Base-by-base conservation (phyloP, 352 stramenopile species). In the Pseudoperonospora humuli region DNA sequence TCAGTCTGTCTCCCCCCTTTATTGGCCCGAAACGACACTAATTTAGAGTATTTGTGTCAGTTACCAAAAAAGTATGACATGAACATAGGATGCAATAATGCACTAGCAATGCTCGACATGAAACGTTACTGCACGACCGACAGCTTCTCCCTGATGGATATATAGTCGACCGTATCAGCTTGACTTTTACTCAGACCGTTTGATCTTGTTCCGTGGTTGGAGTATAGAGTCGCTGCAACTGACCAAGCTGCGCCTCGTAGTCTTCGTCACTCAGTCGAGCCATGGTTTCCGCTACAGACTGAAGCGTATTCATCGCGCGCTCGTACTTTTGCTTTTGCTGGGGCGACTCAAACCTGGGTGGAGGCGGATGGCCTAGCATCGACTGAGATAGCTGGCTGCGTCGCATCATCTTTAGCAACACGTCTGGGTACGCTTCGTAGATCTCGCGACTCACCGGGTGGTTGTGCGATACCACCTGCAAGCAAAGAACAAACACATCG, bases 381-480 rank as follows among this genome's bases (percentile, higher is more conserved):
- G 67, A 67, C 32, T 75, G 61, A 15, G 63, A 69, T 34, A 90
- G 51, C 33, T 90, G 77, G 34, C 73, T 90, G 44, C 75, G 75
- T 15, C 77, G 74, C 77, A 90, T 90, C 32, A 75, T 86, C 70
- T 87, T 87, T 14, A 87, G 62, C 42, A 90, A 42, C 51, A 90
- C 75, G 41, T 90, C 78, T 51, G 78, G 78, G 61, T 90, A 90
- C 45, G 75, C 72, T 50, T 87, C 78, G 51, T 90, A 90, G 49
- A 88, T 86, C 46, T 90, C 78, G 45, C 74, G 75, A 47, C 78
- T 87, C 37, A 90, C 79, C 11, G 78, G 75, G 47, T 90, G 78
- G 47, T 90, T 90, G 58, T 90, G 78, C 43, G 75, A 83, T 51
- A 87, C 78, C 32, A 90, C 78, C 77, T 90, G 40, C 14, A 61